Percentiles rank a stretch among this genome's conserved stretches.
These are phyloP conservation scores for Xylariaceae sp. DNA, from an alignment of 2,329 filamentous ascomycete species.

Conservation along the genomic window DNA sequence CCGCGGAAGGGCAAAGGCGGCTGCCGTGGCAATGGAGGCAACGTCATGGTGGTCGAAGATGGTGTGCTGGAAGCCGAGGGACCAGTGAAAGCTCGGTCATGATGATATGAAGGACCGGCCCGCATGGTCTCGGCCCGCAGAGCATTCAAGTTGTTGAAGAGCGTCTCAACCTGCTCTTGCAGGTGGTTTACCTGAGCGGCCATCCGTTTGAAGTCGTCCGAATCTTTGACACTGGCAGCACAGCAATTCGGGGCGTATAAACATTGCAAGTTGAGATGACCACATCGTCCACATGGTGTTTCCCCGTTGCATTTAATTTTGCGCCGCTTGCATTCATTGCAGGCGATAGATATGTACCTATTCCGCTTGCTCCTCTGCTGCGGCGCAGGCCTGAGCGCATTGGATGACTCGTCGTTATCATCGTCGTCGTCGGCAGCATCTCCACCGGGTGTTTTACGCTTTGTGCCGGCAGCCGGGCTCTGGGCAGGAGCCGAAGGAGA, in stretches of 20 bases:
- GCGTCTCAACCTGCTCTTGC: slow-evolving; percentile 76
- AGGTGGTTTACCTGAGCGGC: slow-evolving; percentile 65
- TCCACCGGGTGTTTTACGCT: slow-evolving; percentile 24
- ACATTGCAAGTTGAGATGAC: slow-evolving; percentile 61
- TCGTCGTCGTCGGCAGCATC: slow-evolving; percentile 15
- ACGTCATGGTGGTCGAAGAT: slow-evolving; percentile 39
- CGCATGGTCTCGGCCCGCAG: slow-evolving; percentile 54
- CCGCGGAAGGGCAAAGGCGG: slow-evolving; percentile 74
- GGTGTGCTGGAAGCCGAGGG: slow-evolving; percentile 38
- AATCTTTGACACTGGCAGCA: slow-evolving; percentile 80
- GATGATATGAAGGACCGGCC: slow-evolving; percentile 18
- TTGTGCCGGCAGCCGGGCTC: slow-evolving; percentile 16
- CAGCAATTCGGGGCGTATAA: slow-evolving; percentile 63
- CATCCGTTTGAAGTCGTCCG: slow-evolving; percentile 84
- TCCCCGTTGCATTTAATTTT: slow-evolving; percentile 73
- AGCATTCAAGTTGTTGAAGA: slow-evolving; percentile 66
- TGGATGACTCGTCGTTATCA: slow-evolving; percentile 23
- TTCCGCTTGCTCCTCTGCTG: slow-evolving; percentile 55
- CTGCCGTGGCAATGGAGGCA: slow-evolving; percentile 47
- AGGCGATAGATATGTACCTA: slow-evolving; percentile 58
- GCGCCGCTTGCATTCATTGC: slow-evolving; percentile 68
- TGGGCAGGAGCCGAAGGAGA: slow-evolving; percentile 5
- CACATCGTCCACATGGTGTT: slow-evolving; percentile 60
- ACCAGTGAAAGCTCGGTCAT: slow-evolving; percentile 37
- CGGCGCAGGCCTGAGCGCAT: slow-evolving; percentile 15